Evolutionary conservation across 2,329 filamentous ascomycete species (phyloP).

Genomic region (Trichoderma sp.): DNA sequence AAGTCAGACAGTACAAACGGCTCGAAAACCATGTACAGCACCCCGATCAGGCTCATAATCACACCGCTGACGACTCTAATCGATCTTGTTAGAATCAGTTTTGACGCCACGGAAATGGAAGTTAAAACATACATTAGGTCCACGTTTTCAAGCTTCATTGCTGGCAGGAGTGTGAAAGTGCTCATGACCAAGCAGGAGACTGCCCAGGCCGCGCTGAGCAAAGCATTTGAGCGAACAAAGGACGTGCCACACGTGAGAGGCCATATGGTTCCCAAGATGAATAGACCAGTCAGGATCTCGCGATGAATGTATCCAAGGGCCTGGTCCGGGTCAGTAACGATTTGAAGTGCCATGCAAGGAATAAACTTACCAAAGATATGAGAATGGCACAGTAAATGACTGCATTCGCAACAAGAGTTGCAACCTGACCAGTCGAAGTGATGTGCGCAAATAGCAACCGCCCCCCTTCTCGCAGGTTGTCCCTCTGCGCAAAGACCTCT

Average conservation of each 20-base stretch:
- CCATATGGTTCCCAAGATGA: conserved; percentile 76
- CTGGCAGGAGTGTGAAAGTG: conserved; percentile 83
- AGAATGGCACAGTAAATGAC: conserved; percentile 73
- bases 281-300: conserved; percentile 81
- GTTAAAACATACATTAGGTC: conserved; percentile 65
- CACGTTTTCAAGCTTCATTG: conserved; percentile 79
- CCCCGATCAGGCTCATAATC: conserved; percentile 75
- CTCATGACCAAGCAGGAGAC: conserved; percentile 82
- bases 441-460: conserved; percentile 70
- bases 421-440: conserved; percentile 58
- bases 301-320: conserved; percentile 91
- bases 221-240: conserved; percentile 69
- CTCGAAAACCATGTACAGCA: conserved; percentile 80
- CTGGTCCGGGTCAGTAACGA: conserved; percentile 47
- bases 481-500: conserved; percentile 79
- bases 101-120: background rate
- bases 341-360: background rate
- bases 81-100: conserved; percentile 26
- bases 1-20: conserved; percentile 58
- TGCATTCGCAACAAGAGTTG: conserved; percentile 64
- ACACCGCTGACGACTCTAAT: conserved; percentile 70
- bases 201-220: conserved; percentile 71
- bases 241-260: conserved; percentile 71
- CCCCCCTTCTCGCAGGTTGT: conserved; percentile 67
- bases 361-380: conserved; percentile 67